Conservation (phyloP, 2,329 filamentous ascomycete species). For the Talaromyces sp. region DNA sequence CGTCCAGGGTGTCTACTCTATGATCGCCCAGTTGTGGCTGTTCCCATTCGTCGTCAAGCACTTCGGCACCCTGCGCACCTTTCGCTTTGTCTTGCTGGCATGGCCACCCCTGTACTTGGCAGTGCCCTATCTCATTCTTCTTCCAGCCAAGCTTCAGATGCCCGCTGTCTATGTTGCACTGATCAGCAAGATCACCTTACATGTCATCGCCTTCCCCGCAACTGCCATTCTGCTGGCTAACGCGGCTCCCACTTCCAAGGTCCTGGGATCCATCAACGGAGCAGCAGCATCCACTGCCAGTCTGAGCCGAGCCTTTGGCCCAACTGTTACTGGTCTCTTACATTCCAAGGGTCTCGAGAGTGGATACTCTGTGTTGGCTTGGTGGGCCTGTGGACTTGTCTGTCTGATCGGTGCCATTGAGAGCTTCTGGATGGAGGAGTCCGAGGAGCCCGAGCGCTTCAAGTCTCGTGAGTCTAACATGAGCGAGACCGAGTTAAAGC, state of each 20-base stretch:
- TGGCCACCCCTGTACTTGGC: conserved; percentile 88
- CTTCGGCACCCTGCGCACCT: conserved; percentile 78
- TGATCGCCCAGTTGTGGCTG: conserved; percentile 80
- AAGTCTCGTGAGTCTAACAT: conserved; percentile 36
- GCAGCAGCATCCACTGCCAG: conserved; percentile 90
- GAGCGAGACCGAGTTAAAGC: conserved; percentile 32
- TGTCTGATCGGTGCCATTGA: conserved; percentile 74
- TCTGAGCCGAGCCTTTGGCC: conserved; percentile 83
- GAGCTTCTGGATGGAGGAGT: conserved; percentile 74
- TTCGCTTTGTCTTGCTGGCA: conserved; percentile 75
- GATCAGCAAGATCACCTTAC: conserved; percentile 89
- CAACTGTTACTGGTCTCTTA: conserved; percentile 81
- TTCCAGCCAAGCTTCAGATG: conserved; percentile 72
- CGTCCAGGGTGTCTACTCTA: conserved; percentile 84
- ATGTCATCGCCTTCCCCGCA: conserved; percentile 87
- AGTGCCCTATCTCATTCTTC: conserved; percentile 84
- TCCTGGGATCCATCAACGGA: conserved; percentile 90
- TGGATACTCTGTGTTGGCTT: conserved; percentile 85
- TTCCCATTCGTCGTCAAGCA: conserved; percentile 76
- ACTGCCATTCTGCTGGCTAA: conserved; percentile 89
- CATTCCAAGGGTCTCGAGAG: conserved; percentile 77
- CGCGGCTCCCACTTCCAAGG: conserved; percentile 77
- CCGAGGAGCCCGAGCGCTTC: conserved; percentile 42
- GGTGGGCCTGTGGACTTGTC: conserved; percentile 86
- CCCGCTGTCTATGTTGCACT: conserved; percentile 75